Percentiles rank a stretch among this genome's conserved stretches.
These are phyloP conservation scores for Alloteropsis semialata DNA, from an alignment of 176 grass and related monocot species.

Conservation along the genomic window DNA sequence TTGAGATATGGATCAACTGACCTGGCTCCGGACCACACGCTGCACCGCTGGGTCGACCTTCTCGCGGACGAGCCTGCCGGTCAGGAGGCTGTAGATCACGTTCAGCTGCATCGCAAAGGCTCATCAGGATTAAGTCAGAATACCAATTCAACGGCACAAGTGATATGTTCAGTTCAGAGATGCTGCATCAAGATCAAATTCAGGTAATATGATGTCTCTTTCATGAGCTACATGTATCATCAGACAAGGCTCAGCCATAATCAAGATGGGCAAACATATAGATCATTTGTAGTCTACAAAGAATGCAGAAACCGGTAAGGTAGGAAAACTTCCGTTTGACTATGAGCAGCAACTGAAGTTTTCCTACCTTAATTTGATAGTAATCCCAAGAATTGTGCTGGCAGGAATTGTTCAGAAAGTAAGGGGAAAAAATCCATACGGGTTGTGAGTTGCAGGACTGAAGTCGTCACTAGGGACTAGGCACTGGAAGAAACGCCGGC, in stretches of 20 bases:
- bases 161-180: not conserved
- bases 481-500: not conserved
- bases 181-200: not conserved
- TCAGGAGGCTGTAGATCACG: constrained; percentile 72
- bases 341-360: not conserved
- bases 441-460: not conserved
- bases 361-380: too few relatives aligned
- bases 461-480: not conserved
- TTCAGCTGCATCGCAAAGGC: constrained; percentile 51
- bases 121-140: not conserved
- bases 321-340: not conserved
- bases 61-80: constrained; percentile 73
- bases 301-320: too few relatives aligned
- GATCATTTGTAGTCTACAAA: not conserved
- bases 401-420: not conserved
- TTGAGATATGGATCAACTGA: not conserved
- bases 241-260: not conserved
- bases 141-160: not conserved
- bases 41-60: constrained; percentile 87
- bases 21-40: constrained; percentile 76
- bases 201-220: not conserved
- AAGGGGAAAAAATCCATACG: too few relatives aligned
- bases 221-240: not conserved
- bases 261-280: not conserved
- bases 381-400: not conserved